These are phyloP conservation scores for Mycena leptocephala DNA, from an alignment of 768 basidiomycete species.

Conservation along the genomic window DNA sequence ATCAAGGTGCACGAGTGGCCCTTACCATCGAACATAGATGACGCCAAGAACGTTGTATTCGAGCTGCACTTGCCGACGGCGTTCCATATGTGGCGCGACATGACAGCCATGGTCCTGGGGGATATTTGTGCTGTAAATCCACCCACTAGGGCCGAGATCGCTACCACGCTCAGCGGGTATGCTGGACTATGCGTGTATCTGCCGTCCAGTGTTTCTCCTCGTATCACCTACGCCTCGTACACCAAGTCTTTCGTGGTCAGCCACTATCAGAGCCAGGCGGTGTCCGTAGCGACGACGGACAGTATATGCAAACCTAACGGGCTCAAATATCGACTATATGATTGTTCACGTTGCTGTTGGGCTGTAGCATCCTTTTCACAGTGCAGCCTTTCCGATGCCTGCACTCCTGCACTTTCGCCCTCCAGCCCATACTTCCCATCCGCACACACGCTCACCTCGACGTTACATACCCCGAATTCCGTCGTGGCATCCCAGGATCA, in stretches of 20 bases:
- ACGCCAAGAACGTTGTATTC: constrained; percentile 55
- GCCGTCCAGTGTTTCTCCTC: constrained; percentile 15
- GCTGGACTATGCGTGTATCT: constrained; percentile 19
- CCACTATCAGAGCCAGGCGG: constrained; percentile 45
- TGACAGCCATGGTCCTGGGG: constrained; percentile 55
- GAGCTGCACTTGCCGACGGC: constrained; percentile 56
- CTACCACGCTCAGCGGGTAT: constrained; percentile 32
- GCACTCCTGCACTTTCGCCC: constrained; percentile 3
- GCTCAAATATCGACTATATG: constrained; percentile 1
- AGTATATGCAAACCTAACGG: background rate
- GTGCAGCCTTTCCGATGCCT: background rate
- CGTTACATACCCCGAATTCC: constrained; percentile 46
- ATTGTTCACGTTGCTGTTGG: background rate
- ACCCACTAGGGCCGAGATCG: background rate
- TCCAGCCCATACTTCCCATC: constrained; percentile 3
- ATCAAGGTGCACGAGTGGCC: constrained; percentile 66
- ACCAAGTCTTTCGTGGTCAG: constrained; percentile 49
- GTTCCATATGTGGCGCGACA: constrained; percentile 61
- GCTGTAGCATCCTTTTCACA: background rate
- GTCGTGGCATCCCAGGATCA: constrained; percentile 9
- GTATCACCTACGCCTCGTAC: constrained; percentile 54
- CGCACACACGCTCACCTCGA: background rate
- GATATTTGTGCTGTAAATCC: constrained; percentile 49
- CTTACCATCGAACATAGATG: constrained; percentile 45
- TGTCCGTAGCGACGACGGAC: background rate